Base-by-base conservation (phyloP, 805 yeast genomes). In the Diddensiella caesifluorescens region DNA sequence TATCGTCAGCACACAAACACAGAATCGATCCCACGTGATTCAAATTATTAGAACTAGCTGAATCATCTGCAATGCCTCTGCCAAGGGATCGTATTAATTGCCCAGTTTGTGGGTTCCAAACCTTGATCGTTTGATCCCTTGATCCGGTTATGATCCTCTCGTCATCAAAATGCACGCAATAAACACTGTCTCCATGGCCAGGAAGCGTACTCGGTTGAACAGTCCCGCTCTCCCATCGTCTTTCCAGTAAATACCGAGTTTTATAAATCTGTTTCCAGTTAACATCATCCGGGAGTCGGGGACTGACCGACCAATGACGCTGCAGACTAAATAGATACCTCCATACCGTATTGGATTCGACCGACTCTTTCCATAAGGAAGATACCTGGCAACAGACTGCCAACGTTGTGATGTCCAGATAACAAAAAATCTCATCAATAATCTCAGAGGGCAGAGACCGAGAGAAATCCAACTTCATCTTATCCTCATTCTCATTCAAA, bases 121-220 rank as follows among this genome's bases (percentile, higher is more conserved):
- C 49, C 16, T 57, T 51, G n/a, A 65, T 47, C 12, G 63, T 52
- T 4, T 47, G 41, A 39, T 65, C 69, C 4, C 64, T 35, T 0
- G 95, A 86, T 0, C 95, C 97, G 2, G 95, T 85, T 65, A 89
- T 78, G 29, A 89, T 64, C 46, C 74, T 66, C 50, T 78, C 68
- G 59, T 81, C 77, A 48, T 79, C 80, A 62, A 81, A 83, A 57
- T 84, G 87, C 35, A 88, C 71, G 49, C 95, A 79, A 27, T 90
- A 73, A 10, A 89, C 83, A 16, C 95, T 90, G 58, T 85, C 95
- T 29, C 75, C 68, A 57, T 89, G 97, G 3, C 95, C 96, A 3
- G 38, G 42, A 21, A 62, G 45, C 5, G 49, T 43, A 18, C 29
- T 43, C 3, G 56, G 44, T 13, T 35, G 30, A 5, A 49, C 53